Percentiles rank a stretch among this genome's conserved stretches.
Conservation (phyloP, 495 filamentous ascomycete species). For the Penicillium herquei region DNA sequence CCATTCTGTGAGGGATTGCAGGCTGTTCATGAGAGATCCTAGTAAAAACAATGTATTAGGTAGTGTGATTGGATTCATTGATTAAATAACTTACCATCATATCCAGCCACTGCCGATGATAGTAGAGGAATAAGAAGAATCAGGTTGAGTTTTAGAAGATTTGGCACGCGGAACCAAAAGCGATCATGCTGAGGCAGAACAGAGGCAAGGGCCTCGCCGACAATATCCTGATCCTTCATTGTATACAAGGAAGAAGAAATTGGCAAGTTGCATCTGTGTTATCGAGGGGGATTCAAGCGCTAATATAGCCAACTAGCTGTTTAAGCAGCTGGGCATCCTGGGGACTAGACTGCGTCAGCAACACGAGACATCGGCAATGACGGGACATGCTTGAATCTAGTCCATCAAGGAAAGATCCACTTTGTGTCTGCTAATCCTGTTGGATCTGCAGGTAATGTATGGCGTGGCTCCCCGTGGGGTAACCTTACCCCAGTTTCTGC, state of each 20-base stretch:
- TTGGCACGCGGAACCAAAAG: conserved; percentile 31
- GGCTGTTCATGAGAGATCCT: conserved; percentile 20
- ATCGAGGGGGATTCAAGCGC: too few species aligned
- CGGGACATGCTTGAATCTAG: too few species aligned
- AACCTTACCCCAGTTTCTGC: too few species aligned
- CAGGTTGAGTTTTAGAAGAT: conserved; percentile 40
- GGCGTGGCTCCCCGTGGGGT: too few species aligned
- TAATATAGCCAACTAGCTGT: too few species aligned
- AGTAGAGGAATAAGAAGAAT: conserved; percentile 38
- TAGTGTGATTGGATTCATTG: neutral
- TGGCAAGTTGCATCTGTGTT: too few species aligned
- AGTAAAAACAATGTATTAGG: neutral
- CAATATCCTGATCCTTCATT: conserved; percentile 22
- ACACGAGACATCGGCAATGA: too few species aligned
- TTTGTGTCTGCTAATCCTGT: too few species aligned
- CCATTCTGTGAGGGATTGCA: conserved; percentile 11
- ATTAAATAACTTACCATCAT: conserved; percentile 25
- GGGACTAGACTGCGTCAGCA: too few species aligned
- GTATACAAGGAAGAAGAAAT: neutral
- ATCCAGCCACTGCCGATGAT: conserved; percentile 37
- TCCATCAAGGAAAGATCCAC: too few species aligned
- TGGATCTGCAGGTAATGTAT: too few species aligned
- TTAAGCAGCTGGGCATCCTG: too few species aligned
- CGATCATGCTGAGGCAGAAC: conserved; percentile 32
- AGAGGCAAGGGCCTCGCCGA: conserved; percentile 16